These are phyloP conservation scores for Salix caprea DNA, from an alignment of 345 rosid species.

Conservation along the genomic window DNA sequence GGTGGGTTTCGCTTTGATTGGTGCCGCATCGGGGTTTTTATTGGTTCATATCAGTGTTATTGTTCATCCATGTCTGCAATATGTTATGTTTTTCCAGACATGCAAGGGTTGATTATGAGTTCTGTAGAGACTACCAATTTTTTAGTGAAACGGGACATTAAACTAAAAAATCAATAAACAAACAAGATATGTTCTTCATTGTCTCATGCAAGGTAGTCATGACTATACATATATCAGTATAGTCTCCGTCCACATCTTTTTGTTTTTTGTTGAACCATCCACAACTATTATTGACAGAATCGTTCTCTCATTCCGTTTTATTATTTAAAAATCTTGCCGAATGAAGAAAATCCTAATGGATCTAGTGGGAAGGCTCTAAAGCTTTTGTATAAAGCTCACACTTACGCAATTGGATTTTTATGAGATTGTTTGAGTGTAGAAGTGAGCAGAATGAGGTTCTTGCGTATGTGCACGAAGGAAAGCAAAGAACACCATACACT, in stretches of 20 bases:
- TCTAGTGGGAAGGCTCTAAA: neutral
- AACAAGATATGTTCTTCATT: no score
- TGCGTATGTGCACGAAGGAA: slow-evolving; percentile 18
- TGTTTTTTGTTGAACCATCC: no score
- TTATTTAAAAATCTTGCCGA: no score
- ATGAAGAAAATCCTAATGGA: no score
- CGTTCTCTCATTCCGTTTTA: no score
- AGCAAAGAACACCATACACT: slow-evolving; percentile 28
- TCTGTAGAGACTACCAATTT: neutral
- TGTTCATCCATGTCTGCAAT: neutral
- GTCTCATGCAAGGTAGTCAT: no score
- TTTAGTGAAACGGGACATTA: no score
- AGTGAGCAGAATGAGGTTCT: slow-evolving; percentile 3
- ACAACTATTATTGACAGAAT: no score
- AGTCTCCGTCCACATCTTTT: no score
- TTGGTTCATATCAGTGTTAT: neutral
- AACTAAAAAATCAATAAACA: no score
- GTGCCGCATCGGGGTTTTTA: neutral
- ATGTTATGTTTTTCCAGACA: slow-evolving; percentile 10
- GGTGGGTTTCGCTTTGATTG: neutral
- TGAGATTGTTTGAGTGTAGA: no score
- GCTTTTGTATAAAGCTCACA: neutral
- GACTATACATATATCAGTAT: no score
- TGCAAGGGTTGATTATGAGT: slow-evolving; percentile 10
- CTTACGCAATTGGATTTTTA: neutral